Evolutionary conservation across 108 stramenopile species (phyloP).

Genomic region (Nitzschia sp.): DNA sequence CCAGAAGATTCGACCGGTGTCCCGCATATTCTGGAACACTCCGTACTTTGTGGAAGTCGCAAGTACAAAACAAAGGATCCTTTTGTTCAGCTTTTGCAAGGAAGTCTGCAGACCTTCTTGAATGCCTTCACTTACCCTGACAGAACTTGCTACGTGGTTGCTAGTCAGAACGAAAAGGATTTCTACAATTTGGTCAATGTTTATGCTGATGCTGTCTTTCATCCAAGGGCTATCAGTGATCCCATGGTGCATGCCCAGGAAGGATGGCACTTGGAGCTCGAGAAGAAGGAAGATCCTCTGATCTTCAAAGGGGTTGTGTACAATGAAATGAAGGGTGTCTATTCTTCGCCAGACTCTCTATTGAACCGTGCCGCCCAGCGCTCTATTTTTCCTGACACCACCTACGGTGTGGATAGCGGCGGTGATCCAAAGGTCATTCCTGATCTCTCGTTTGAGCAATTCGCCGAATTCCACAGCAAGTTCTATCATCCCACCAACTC

Average conservation of each 20-base stretch:
- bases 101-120: conserved; percentile 94
- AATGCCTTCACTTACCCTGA: conserved; percentile 99
- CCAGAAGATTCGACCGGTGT: conserved; percentile 95
- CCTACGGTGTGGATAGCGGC: conserved; percentile 94
- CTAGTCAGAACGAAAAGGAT: conserved; percentile 95
- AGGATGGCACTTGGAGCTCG: conserved; percentile 98
- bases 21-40: conserved; percentile 99
- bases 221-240: conserved; percentile 89
- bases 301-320: conserved; percentile 99
- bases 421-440: conserved; percentile 97
- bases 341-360: conserved; percentile 90
- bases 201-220: conserved; percentile 96
- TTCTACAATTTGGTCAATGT: conserved; percentile 99
- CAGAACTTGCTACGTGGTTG: conserved; percentile 98
- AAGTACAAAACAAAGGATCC: conserved; percentile 98
- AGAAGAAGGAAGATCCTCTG: conserved; percentile 80
- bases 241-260: conserved; percentile 95
- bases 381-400: conserved; percentile 93
- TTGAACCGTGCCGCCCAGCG: conserved; percentile 88
- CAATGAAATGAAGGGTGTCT: conserved; percentile 99
- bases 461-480: conserved; percentile 88
- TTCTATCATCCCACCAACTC: conserved; percentile 97
- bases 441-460: conserved; percentile 91
- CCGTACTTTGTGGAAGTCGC: conserved; percentile 94
- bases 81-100: conserved; percentile 96